A percentile compares a stretch with the other conserved stretches of the same genome.
Conservation (phyloP, 352 stramenopile species). For the Phytophthora niederhauseri region DNA sequence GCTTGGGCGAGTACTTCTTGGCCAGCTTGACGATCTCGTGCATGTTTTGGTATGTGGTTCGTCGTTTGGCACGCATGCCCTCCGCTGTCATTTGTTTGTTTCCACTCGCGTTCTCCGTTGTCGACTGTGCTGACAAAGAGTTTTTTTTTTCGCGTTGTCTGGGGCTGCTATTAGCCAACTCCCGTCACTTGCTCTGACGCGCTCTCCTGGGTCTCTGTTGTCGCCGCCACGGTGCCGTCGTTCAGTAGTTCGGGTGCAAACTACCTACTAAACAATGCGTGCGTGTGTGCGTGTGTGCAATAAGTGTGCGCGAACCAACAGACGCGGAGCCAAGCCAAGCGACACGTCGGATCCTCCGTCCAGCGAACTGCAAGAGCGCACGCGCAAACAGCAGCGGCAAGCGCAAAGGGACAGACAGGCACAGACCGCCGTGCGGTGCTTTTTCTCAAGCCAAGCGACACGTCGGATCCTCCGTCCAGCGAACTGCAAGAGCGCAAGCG, state of each 20-base stretch:
- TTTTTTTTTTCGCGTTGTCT: constrained; percentile 3
- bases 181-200: constrained; percentile 51
- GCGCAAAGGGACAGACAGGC: constrained; percentile 28
- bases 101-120: constrained; percentile 7
- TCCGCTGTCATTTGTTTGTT: constrained; percentile 68
- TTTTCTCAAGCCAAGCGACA: constrained; percentile 17
- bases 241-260: constrained; percentile 44
- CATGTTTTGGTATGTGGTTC: constrained; percentile 86
- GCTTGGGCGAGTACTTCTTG: constrained; percentile 90
- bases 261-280: constrained; percentile 41
- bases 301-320: constrained; percentile 11
- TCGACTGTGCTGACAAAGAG: constrained; percentile 5
- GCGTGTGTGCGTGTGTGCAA: constrained; percentile 1
- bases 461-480: constrained; percentile 26
- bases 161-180: constrained; percentile 44
- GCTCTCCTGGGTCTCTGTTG: constrained; percentile 38
- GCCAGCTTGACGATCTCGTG: constrained; percentile 90
- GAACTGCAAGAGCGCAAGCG: constrained; percentile 38
- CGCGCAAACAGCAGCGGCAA: constrained; percentile 42
- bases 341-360: constrained; percentile 7
- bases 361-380: constrained; percentile 34
- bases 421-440: constrained; percentile 7
- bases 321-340: constrained; percentile 13
- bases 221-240: constrained; percentile 52
- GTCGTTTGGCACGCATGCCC: constrained; percentile 76